Evolutionary conservation across 768 basidiomycete genomes (phyloP), one percentile per base, ranked within the genome.

Genomic region (Cystoderma amianthinum): DNA sequence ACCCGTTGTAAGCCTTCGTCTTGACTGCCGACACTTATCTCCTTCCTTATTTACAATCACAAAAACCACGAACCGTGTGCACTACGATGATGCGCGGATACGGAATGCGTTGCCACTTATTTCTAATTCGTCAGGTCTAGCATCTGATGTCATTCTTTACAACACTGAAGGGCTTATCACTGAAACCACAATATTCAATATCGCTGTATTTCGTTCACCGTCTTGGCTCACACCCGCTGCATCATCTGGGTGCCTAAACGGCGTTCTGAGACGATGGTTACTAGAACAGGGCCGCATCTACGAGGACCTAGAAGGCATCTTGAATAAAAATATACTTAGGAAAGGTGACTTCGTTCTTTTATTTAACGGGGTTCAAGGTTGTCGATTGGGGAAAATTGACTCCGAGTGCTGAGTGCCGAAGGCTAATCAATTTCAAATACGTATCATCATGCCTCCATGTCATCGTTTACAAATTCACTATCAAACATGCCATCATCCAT

Each of bases 401-500:
- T 40, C 9, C 9, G 9, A 38, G 16, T 16, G 5, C 11, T 19
- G 23, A 10, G 23, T n/a, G n/a, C n/a, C n/a, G n/a, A n/a, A n/a
- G n/a, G 10, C 12, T 38, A 12, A 22, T 17, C n/a, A n/a, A n/a
- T n/a, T n/a, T n/a, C n/a, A n/a, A n/a, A n/a, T n/a, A n/a, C n/a
- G n/a, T n/a, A n/a, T n/a, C n/a, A n/a, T n/a, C n/a, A n/a, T n/a
- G 71, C 62, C 12, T 72, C 69, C 70, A 74, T 73, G 32, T 46
- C 45, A 22, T 66, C 73, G 22, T 69, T 65, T 3, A 60, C 53
- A 25, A 64, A 53, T 16, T 63, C 65, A 18, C 59, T 69, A 48
- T 69, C 72, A 41, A 85, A 76, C 61, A 85, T 71, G 18, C 83
- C 85, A 47, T 76, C 82, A 53, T 90, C 89, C 89, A 92, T 92